Evolutionary conservation across 2,329 filamentous ascomycete species (phyloP).

Genomic region (Fusarium verticillioides): DNA sequence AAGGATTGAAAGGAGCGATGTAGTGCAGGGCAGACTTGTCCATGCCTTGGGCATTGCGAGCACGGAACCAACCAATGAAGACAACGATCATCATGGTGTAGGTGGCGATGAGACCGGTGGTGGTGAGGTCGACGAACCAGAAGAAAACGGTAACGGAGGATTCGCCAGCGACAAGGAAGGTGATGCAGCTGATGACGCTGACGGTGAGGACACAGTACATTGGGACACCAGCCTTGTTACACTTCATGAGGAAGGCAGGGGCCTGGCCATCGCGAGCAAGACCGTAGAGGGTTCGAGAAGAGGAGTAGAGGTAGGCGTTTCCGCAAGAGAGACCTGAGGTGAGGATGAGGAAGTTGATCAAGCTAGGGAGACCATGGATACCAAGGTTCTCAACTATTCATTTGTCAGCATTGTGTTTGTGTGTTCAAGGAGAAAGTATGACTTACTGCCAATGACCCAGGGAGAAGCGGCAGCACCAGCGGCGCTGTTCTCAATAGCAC

Average conservation of each 20-base stretch:
- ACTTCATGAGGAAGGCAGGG: constrained; percentile 63
- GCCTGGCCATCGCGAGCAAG: constrained; percentile 60
- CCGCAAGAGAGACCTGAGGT: constrained; percentile 59
- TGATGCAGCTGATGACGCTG: constrained; percentile 59
- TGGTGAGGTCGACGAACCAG: constrained; percentile 66
- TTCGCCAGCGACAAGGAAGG: constrained; percentile 61
- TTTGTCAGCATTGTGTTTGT: neutral
- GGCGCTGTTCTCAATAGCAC: constrained; percentile 58
- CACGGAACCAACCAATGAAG: constrained; percentile 59
- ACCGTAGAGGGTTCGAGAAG: constrained; percentile 58
- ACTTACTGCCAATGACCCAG: constrained; percentile 63
- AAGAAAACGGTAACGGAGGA: constrained; percentile 60
- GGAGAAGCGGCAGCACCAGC: constrained; percentile 68
- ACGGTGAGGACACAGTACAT: constrained; percentile 63
- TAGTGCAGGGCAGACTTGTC: constrained; percentile 61
- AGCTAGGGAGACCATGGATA: constrained; percentile 61
- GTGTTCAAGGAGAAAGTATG: accelerated
- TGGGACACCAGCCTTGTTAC: constrained; percentile 68
- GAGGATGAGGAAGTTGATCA: constrained; percentile 71
- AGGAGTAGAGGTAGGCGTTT: constrained; percentile 61
- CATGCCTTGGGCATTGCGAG: constrained; percentile 60
- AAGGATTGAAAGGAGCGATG: constrained; percentile 62
- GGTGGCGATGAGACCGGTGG: constrained; percentile 66
- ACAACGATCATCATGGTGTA: constrained; percentile 58
- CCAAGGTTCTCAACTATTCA: constrained; percentile 58